A percentile compares a stretch with the other conserved stretches of the same genome.
These are phyloP conservation scores for Avicennia marina DNA, from an alignment of 257 asterid genomes.

Conservation along the genomic window DNA sequence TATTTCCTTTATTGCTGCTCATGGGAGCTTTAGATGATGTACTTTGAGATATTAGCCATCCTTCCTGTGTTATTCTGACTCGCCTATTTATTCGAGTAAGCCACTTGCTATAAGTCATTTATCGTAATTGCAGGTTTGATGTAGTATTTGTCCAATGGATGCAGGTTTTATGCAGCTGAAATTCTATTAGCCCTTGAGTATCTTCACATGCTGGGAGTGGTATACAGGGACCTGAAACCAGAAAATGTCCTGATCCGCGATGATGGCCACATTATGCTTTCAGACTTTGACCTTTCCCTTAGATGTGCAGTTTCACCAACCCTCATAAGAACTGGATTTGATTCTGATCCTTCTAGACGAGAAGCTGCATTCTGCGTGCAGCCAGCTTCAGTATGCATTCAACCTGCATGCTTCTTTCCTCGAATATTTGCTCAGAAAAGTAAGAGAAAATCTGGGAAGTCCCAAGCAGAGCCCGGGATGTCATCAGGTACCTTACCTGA, in stretches of 20 bases:
- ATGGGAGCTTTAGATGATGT: no score
- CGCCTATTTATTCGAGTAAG: no score
- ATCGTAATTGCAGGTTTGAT: no score
- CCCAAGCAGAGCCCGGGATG: slow-evolving; percentile 31
- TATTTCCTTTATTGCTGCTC: no score
- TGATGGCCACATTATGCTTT: slow-evolving; percentile 83
- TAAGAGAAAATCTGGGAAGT: slow-evolving; percentile 41
- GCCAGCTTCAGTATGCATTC: slow-evolving; percentile 57
- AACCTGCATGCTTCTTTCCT: slow-evolving; percentile 73
- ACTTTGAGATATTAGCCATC: no score
- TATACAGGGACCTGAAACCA: slow-evolving; percentile 74
- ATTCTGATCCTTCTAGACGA: slow-evolving; percentile 37
- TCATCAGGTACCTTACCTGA: slow-evolving; percentile 52
- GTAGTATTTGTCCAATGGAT: neutral
- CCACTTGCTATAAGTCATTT: neutral
- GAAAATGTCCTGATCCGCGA: slow-evolving; percentile 80
- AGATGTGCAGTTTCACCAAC: slow-evolving; percentile 73
- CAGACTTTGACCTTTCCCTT: slow-evolving; percentile 73
- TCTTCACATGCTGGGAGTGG: slow-evolving; percentile 83
- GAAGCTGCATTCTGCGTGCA: slow-evolving; percentile 61
- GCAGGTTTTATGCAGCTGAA: slow-evolving; percentile 85
- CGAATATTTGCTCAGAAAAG: slow-evolving; percentile 46
- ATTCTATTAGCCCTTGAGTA: slow-evolving; percentile 81
- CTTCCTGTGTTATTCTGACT: no score
- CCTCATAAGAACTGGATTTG: slow-evolving; percentile 35